Evolutionary conservation across 306 rosid species (phyloP).

Genomic region (Dicorynia guianensis): DNA sequence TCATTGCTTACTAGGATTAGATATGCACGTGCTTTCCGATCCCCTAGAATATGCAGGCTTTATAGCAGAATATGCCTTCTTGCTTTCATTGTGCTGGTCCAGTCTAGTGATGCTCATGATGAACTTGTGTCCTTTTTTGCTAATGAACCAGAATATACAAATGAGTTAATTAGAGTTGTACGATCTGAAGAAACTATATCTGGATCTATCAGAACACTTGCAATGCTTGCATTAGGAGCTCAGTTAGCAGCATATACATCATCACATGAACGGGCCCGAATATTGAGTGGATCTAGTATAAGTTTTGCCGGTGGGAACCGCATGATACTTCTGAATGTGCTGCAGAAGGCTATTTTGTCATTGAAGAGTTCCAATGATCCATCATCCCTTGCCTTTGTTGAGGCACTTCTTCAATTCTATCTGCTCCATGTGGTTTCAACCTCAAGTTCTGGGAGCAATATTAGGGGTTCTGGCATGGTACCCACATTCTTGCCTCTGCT

Average conservation of each 20-base stretch:
- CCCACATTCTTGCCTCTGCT: constrained; percentile 94
- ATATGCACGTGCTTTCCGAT: constrained; percentile 89
- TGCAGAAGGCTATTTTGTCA: constrained; percentile 87
- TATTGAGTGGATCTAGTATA: constrained; percentile 86
- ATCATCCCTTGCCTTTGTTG: constrained; percentile 89
- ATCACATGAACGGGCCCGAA: constrained; percentile 92
- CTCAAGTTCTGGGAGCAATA: constrained; percentile 86
- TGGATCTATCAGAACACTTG: constrained; percentile 89
- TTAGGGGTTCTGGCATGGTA: constrained; percentile 98
- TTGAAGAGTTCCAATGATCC: constrained; percentile 86
- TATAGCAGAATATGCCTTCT: constrained; percentile 91
- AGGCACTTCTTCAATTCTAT: constrained; percentile 97
- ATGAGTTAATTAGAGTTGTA: constrained; percentile 89
- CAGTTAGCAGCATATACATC: constrained; percentile 96
- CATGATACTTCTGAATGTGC: constrained; percentile 91
- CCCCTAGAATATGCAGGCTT: constrained; percentile 81
- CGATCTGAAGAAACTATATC: constrained; percentile 87
- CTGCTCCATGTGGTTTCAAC: constrained; percentile 95
- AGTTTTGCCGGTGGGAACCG: constrained; percentile 97
- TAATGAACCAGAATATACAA: constrained; percentile 93
- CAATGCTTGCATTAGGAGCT: constrained; percentile 98
- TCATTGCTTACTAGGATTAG: constrained; percentile 88
- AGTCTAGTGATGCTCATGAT: constrained; percentile 91
- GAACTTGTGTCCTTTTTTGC: constrained; percentile 94
- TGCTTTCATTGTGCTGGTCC: constrained; percentile 90